Evolutionary conservation across 192 early-diverging fungal genomes (phyloP).

Genomic region (Dissophora ornata): DNA sequence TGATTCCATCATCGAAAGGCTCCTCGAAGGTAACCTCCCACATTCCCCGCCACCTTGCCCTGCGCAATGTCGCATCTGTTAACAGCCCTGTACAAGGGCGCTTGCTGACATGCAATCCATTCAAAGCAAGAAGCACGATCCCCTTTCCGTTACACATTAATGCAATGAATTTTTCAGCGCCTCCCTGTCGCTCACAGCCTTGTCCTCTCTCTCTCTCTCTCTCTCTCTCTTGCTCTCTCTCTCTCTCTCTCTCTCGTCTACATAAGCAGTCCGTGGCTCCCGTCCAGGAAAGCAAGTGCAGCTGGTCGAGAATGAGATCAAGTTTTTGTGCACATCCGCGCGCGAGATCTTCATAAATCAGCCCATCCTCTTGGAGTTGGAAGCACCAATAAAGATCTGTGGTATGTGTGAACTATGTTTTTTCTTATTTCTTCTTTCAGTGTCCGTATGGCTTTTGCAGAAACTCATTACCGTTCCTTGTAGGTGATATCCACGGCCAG

Average conservation of each 20-base stretch:
- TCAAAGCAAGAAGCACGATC: too few species aligned
- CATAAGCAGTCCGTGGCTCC: constrained; percentile 85
- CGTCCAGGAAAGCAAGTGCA: constrained; percentile 97
- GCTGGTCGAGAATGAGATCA: constrained; percentile 94
- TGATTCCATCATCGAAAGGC: constrained; percentile 90
- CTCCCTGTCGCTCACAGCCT: constrained; percentile 2
- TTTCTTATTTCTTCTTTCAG: neutral
- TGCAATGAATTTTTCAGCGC: too few species aligned
- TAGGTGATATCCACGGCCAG: constrained; percentile 89
- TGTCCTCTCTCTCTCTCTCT: neutral
- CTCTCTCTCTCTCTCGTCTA: constrained; percentile 10
- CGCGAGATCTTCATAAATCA: constrained; percentile 96
- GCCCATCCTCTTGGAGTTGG: constrained; percentile 91
- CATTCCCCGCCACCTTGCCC: too few species aligned
- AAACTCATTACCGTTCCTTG: neutral
- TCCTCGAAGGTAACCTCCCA: constrained; percentile 85
- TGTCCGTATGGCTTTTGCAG: too few species aligned
- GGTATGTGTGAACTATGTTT: constrained; percentile 76
- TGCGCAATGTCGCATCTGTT: too few species aligned
- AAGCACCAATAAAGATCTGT: constrained; percentile 97
- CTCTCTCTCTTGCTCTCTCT: constrained; percentile 1
- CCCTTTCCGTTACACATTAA: too few species aligned
- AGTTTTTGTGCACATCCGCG: constrained; percentile 91
- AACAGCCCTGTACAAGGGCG: too few species aligned
- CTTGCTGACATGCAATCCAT: neutral